Base-by-base conservation (phyloP, 2,329 filamentous ascomycete species). In the Alternaria hordeiaustralica region DNA sequence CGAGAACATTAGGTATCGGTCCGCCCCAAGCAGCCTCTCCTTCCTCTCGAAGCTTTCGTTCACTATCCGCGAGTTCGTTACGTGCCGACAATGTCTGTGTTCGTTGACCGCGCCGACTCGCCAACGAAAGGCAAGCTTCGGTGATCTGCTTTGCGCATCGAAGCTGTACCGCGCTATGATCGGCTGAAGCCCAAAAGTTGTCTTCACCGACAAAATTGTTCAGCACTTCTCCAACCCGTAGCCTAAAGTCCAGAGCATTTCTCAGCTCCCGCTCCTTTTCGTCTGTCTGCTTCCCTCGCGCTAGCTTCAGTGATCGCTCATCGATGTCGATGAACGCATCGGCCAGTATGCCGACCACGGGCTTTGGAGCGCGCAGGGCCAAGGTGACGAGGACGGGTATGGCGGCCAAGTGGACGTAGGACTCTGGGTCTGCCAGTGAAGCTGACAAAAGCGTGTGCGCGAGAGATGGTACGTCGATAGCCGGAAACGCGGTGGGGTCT, bases 251-350 rank as follows among this genome's bases (percentile, higher is more conserved):
- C 0, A 91, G 85, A 4, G 76, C 75, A 28, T 75, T 60, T 44
- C 74, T 71, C 20, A 78, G 58, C 18, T 77, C 74, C 3, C 67
- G 57, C 26, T 75, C 73, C 44, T 78, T 76, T 8, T 66, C 67
- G 0, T 71, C 63, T 0, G 65, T 69, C 41, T 60, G 63, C 18
- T 45, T 66, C 1, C 64, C 69, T 13, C 60, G 61, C 13, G 61
- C 65, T 2, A 71, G 57, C 1, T 68, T 68, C 2, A 78, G 47
- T 2, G 76, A 77, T 18, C 65, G 71, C 43, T 79, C 76, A 30
- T 92, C 89, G 1, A 86, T 74, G 71, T 94, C 91, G 18, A 91
- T 78, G 67, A 93, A 93, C 45, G 88, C 85, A 23, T 92, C 89
- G 0, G 90, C 79, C 0, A 93, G 80, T 69, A 92, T 89, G 21